Conservation (phyloP, 2,329 filamentous ascomycete genomes). For the Paecilomyces sp. region DNA sequence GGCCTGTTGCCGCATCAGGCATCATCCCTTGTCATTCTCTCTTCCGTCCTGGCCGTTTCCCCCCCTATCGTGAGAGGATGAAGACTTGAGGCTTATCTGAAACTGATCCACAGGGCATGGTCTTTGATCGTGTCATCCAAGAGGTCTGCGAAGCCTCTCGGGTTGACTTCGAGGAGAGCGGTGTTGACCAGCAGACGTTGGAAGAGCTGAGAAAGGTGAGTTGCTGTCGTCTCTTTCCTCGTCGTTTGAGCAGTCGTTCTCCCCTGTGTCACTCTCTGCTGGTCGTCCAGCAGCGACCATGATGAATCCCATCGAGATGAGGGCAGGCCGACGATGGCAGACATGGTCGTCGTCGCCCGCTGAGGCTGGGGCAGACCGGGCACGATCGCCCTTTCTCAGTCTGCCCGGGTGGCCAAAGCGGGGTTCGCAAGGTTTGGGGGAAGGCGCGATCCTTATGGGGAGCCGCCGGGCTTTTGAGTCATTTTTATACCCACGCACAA, state of each 20-base stretch:
- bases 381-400: not conserved
- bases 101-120: constrained; percentile 51
- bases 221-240: constrained; percentile 11
- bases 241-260: too few species aligned
- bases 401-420: constrained; percentile 8
- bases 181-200: constrained; percentile 79
- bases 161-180: constrained; percentile 94
- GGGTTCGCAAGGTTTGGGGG: constrained; percentile 23
- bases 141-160: constrained; percentile 86
- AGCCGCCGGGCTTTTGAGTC: constrained; percentile 26
- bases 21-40: constrained; percentile 1
- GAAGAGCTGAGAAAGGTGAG: constrained; percentile 83
- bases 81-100: constrained; percentile 18
- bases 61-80: constrained; percentile 3
- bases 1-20: constrained; percentile 1
- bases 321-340: not conserved
- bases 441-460: constrained; percentile 28
- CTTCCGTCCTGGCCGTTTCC: not conserved
- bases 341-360: not conserved
- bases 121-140: constrained; percentile 88
- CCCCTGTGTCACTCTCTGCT: not conserved
- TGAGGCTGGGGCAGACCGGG: not conserved
- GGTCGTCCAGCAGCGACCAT: not conserved
- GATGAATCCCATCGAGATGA: not conserved
- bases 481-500: constrained; percentile 29